Percentiles rank a stretch among this genome's conserved stretches.
phyloP scores from a whole-genome alignment of 2,329 filamentous ascomycete genomes.

The Harringtonia lauricola region DNA sequence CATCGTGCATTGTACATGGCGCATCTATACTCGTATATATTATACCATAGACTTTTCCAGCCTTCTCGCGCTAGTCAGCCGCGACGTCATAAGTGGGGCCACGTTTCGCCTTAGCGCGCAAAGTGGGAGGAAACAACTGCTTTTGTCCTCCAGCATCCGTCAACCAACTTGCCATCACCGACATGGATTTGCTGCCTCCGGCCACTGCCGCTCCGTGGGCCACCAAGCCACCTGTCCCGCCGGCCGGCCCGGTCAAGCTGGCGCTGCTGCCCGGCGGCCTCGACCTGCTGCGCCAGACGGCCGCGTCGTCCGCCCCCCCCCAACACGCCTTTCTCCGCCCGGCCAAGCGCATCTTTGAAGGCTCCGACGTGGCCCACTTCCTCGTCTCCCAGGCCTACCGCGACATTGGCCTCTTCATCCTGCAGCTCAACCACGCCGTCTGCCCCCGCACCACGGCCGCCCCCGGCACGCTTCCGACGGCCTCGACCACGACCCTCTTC shows the following conservation, averaged over 20 bases:
- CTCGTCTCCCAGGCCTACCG: conserved; percentile 72
- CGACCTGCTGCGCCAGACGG: background rate
- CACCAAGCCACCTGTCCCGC: no score
- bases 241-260: conserved; percentile 23
- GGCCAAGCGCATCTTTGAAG: conserved; percentile 73
- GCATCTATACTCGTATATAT: no score
- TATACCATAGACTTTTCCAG: no score
- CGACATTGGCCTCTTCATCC: conserved; percentile 76
- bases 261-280: conserved; percentile 26
- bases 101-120: no score
- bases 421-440: conserved; percentile 83
- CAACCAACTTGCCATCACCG: no score
- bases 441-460: conserved; percentile 50
- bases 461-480: conserved; percentile 15
- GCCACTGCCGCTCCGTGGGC: no score
- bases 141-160: no score
- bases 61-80: no score
- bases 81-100: no score
- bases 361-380: conserved; percentile 70
- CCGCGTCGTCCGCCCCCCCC: conserved; percentile 14
- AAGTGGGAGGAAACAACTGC: no score
- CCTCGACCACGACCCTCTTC: conserved; percentile 31
- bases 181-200: no score
- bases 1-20: no score
- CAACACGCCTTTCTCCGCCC: conserved; percentile 59